Evolutionary conservation across 2,329 filamentous ascomycete genomes (phyloP), one percentile per base, ranked within the genome.

Genomic region (Fusarium pseudonygamai): DNA sequence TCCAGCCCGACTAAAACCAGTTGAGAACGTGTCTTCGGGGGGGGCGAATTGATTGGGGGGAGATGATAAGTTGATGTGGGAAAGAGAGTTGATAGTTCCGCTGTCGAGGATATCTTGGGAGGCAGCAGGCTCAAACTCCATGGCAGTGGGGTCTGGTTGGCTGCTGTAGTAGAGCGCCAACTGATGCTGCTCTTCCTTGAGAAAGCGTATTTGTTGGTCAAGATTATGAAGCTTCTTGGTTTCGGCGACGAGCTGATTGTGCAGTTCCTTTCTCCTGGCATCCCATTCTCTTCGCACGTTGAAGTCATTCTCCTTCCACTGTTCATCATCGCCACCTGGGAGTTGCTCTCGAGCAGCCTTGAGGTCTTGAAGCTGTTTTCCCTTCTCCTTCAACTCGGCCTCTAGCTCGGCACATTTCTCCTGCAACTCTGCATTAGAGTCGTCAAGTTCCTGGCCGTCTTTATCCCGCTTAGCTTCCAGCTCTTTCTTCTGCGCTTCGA

Each of bases 301-400:
- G 52, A 80, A 80, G 57, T 90, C 86, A 60, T 83, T 84, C 59
- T 87, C 84, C 59, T 85, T 84, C 85, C 84, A 87, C 69, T 85
- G 86, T 20, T 90, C 88, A 42, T 90, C 90, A 63, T 90, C 87
- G n/a, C 85, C 88, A 22, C 88, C 90, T 5, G 89, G 87, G 18
- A 90, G 85, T 63, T 87, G 88, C 80, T 92, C 92, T 56, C 90
- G 85, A 72, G 92, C 89, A 66, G 91, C 90, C 79, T 96, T 93
- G 32, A 95, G 86, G 58, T 91, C 88, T 79, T 94, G 93, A 73
- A 96, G 89, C 72, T 92, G 89, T 61, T 92, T 93, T 67, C 83
- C 83, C 71, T 84, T 84, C 62, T 93, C 88, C 73, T 90, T 92
- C 34, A 96, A 87, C 70, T 93, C 91, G 14, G 93, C 88, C 79